phyloP scores from a whole-genome alignment of 2,329 filamentous ascomycete genomes.

The Aspergillus pseudoterreus region DNA sequence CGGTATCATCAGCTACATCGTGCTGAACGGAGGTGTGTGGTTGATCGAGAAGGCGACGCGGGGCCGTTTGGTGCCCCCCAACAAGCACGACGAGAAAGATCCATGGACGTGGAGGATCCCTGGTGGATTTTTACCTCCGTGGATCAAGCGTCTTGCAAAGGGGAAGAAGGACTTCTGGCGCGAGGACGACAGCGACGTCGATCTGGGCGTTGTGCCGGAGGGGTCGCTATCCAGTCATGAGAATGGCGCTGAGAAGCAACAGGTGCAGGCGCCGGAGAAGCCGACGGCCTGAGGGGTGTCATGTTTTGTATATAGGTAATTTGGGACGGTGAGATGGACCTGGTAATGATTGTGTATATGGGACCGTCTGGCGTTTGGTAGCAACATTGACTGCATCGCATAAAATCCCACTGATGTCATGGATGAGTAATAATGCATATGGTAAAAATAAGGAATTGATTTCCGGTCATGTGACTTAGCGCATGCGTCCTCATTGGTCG shows the following conservation, averaged over 20 bases:
- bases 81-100: constrained; percentile 69
- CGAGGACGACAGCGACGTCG: constrained; percentile 21
- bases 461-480: neutral
- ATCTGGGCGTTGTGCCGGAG: constrained; percentile 9
- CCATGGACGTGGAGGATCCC: constrained; percentile 74
- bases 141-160: constrained; percentile 60
- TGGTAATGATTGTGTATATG: neutral
- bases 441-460: neutral
- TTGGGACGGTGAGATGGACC: neutral
- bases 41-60: constrained; percentile 62
- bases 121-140: constrained; percentile 71
- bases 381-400: too few species aligned
- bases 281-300: neutral
- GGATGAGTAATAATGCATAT: too few species aligned
- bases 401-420: too few species aligned
- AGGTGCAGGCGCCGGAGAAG: neutral
- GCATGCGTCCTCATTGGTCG: neutral
- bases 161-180: constrained; percentile 76
- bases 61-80: constrained; percentile 68
- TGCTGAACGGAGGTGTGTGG: constrained; percentile 71
- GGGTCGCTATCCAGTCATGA: constrained; percentile 17
- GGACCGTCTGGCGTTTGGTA: neutral
- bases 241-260: constrained; percentile 8
- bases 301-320: constrained; percentile 1
- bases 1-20: constrained; percentile 71